These are phyloP conservation scores for Piedraia hortae DNA, from an alignment of 2,329 filamentous ascomycete species.

Conservation along the genomic window DNA sequence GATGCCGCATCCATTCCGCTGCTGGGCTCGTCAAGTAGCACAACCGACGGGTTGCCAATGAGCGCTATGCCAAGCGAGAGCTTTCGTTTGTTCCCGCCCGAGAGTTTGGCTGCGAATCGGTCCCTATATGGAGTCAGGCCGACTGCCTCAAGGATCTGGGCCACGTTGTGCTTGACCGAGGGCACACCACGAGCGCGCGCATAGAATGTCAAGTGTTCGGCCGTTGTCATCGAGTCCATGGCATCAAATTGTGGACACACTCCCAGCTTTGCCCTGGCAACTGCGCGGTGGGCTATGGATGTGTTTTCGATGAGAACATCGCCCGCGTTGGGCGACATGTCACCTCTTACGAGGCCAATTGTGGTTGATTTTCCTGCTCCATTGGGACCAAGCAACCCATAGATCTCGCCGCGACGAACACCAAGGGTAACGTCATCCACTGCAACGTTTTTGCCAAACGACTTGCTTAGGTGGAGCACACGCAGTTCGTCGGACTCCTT, in stretches of 20 bases:
- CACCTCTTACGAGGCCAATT: constrained; percentile 71
- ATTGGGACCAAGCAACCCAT: constrained; percentile 54
- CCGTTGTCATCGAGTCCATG: constrained; percentile 71
- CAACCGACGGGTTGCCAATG: constrained; percentile 69
- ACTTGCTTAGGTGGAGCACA: constrained; percentile 57
- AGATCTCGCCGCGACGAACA: constrained; percentile 54
- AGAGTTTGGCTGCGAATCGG: constrained; percentile 53
- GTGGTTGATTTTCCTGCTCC: constrained; percentile 73
- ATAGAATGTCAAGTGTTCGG: constrained; percentile 70
- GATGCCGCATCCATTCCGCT: constrained; percentile 74
- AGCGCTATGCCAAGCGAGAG: constrained; percentile 67
- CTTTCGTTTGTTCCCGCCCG: constrained; percentile 85
- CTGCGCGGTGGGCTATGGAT: constrained; percentile 40
- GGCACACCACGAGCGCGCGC: constrained; percentile 55
- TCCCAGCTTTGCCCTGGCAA: constrained; percentile 52
- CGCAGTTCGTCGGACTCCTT: constrained; percentile 39
- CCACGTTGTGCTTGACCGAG: constrained; percentile 50
- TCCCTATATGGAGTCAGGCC: constrained; percentile 42
- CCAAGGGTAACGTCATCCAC: constrained; percentile 70
- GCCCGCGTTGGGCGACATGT: constrained; percentile 45
- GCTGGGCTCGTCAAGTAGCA: constrained; percentile 70
- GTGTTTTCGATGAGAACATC: constrained; percentile 57
- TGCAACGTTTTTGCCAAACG: constrained; percentile 46
- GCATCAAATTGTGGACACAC: constrained; percentile 58
- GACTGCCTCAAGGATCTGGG: constrained; percentile 52